Conservation (phyloP, 225 moss, liverwort and hornwort species). For the Sphagnum contortum region DNA sequence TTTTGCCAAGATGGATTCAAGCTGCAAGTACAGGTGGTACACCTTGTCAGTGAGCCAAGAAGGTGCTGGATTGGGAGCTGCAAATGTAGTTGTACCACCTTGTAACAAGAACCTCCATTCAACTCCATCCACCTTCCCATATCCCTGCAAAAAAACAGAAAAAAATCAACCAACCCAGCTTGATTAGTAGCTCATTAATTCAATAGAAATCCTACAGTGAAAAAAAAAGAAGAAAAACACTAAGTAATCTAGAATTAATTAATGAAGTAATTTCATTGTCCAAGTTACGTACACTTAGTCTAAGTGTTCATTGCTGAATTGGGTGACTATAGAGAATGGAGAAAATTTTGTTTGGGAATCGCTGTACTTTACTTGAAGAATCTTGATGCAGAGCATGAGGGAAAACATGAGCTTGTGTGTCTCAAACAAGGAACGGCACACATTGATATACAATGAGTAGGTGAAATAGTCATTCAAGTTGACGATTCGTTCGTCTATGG, state of each 20-base stretch:
- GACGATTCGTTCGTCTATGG: constrained; percentile 42
- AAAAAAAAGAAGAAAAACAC: too few species aligned
- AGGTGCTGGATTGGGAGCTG: constrained; percentile 55
- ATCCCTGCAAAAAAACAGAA: constrained; percentile 28
- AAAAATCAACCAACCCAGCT: too few species aligned
- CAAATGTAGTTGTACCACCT: constrained; percentile 65
- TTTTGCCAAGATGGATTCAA: too few species aligned
- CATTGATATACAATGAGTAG: constrained; percentile 70
- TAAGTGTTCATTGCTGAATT: too few species aligned
- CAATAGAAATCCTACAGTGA: too few species aligned
- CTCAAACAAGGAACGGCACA: constrained; percentile 84
- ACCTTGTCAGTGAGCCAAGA: constrained; percentile 87
- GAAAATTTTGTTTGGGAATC: too few species aligned
- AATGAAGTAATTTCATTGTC: too few species aligned
- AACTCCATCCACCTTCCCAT: constrained; percentile 21
- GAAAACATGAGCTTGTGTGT: constrained; percentile 96
- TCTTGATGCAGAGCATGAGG: constrained; percentile 77
- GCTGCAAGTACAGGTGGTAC: neutral
- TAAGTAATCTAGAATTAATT: too few species aligned
- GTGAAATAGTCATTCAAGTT: constrained; percentile 69
- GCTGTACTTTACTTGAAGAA: constrained; percentile 43
- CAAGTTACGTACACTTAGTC: too few species aligned
- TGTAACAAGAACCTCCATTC: constrained; percentile 78
- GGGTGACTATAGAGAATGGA: too few species aligned
- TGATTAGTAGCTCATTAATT: too few species aligned